Evolutionary conservation across 2,329 filamentous ascomycete species (phyloP).

Genomic region (Colletotrichum limetticola): DNA sequence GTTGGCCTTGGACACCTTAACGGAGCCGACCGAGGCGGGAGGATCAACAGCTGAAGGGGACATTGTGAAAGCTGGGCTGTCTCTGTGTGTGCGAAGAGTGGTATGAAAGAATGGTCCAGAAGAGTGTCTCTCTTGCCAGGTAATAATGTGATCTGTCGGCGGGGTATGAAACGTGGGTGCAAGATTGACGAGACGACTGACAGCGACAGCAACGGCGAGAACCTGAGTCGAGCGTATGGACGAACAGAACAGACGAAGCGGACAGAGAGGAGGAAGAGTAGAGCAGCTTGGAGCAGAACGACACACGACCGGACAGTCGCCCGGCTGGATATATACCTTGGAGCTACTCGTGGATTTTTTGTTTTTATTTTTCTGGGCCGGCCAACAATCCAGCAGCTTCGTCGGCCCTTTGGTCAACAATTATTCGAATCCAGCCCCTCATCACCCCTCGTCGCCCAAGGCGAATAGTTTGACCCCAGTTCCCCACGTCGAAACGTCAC

Average conservation of each 20-base stretch:
- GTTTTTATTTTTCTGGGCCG: neutral
- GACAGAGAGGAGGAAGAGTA: conserved; percentile 1
- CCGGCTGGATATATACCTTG: conserved; percentile 27
- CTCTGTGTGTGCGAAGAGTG: neutral
- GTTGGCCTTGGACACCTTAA: conserved; percentile 78
- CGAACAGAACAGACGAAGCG: conserved; percentile 5
- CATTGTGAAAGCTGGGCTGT: conserved; percentile 40
- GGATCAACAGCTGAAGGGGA: conserved; percentile 47
- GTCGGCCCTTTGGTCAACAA: conserved; percentile 2
- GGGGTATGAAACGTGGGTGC: conserved; percentile 13
- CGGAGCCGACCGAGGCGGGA: conserved; percentile 36
- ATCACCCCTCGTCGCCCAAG: conserved; percentile 19
- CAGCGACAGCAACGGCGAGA: neutral
- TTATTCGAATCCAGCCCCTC: conserved; percentile 27
- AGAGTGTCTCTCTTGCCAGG: neutral
- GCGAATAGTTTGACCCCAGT: conserved; percentile 30
- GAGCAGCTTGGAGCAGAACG: neutral
- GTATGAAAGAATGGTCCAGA: neutral
- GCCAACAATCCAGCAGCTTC: conserved; percentile 11
- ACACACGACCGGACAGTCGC: conserved; percentile 1
- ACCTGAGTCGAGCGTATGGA: neutral
- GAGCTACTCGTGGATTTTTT: neutral
- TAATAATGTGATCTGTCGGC: neutral
- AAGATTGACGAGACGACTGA: conserved; percentile 9
- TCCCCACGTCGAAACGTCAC: conserved; percentile 36